phyloP scores from a whole-genome alignment of 768 basidiomycete genomes.

The Lentinula sp. region DNA sequence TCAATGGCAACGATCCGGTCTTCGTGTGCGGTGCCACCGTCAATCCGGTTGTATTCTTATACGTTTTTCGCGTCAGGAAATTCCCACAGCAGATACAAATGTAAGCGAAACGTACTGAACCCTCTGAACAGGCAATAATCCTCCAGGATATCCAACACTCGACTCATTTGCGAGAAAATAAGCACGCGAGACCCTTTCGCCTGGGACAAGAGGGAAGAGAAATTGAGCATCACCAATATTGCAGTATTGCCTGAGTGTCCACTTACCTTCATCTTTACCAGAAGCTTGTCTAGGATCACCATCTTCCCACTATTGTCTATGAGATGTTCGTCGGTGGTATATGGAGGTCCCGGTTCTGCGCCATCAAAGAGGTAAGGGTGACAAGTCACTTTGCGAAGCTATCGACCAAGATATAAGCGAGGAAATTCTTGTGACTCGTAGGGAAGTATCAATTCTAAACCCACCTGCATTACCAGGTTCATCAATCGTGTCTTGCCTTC shows the following conservation, averaged over 20 bases:
- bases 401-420: slow-evolving; percentile 1
- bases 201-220: neutral
- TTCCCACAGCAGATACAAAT: neutral
- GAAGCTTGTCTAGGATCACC: slow-evolving; percentile 93
- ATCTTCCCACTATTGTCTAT: slow-evolving; percentile 95
- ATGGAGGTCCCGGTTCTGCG: slow-evolving; percentile 98
- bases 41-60: slow-evolving; percentile 94
- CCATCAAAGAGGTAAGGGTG: slow-evolving; percentile 93
- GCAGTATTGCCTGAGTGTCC: neutral
- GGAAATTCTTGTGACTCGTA: neutral
- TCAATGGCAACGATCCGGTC: slow-evolving; percentile 95
- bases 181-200: slow-evolving; percentile 88
- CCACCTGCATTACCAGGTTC: slow-evolving; percentile 99
- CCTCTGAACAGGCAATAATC: slow-evolving; percentile 92
- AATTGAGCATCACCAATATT: neutral
- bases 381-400: slow-evolving; percentile 82
- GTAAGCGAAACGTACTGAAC: slow-evolving; percentile 58
- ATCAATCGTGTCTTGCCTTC: slow-evolving; percentile 96
- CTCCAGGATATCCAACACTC: slow-evolving; percentile 96
- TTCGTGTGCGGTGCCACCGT: slow-evolving; percentile 93
- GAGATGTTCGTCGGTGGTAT: slow-evolving; percentile 96
- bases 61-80: neutral
- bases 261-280: slow-evolving; percentile 68
- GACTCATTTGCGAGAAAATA: slow-evolving; percentile 99
- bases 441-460: slow-evolving; percentile 7